Evolutionary conservation across 2,329 filamentous ascomycete species (phyloP), one percentile per base, ranked within the genome.

Genomic region (Pseudovirgaria hyperparasitica): DNA sequence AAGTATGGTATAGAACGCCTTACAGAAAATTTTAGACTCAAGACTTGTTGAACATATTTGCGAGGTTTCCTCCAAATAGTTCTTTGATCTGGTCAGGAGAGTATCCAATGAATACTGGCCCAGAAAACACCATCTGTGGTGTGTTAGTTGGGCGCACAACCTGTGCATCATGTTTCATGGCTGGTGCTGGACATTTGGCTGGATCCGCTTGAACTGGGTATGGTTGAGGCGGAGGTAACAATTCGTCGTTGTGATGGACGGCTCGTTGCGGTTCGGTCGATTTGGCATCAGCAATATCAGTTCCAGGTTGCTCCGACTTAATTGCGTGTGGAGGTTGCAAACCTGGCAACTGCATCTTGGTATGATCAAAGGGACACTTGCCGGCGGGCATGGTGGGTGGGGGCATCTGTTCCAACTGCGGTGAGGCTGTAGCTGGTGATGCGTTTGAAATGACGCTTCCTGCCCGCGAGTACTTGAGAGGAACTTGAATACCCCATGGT

Each of bases 21-120:
- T n/a, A n/a, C n/a, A n/a, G n/a, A n/a, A n/a, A n/a, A n/a, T n/a
- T n/a, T n/a, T n/a, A n/a, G n/a, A n/a, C n/a, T n/a, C n/a, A n/a
- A n/a, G n/a, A n/a, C n/a, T n/a, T n/a, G n/a, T n/a, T n/a, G n/a
- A n/a, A n/a, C n/a, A n/a, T n/a, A n/a, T n/a, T n/a, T n/a, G n/a
- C n/a, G n/a, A n/a, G n/a, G n/a, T n/a, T n/a, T n/a, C n/a, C n/a
- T n/a, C n/a, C n/a, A n/a, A n/a, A n/a, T n/a, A n/a, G n/a, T n/a
- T n/a, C n/a, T n/a, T n/a, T 42, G 16, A 54, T 34, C 30, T 55
- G 52, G 7, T 54, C 52, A 19, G 51, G 47, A 2, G 52, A 44
- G 30, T 93, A 94, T 0, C 87, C 87, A 42, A 96, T 82, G 46
- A 94, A 94, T 1, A 94, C 85, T 0, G 87, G 87, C 0, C 87